phyloP scores from a whole-genome alignment of 129 eudicot species.

The Escallonia rubra region DNA sequence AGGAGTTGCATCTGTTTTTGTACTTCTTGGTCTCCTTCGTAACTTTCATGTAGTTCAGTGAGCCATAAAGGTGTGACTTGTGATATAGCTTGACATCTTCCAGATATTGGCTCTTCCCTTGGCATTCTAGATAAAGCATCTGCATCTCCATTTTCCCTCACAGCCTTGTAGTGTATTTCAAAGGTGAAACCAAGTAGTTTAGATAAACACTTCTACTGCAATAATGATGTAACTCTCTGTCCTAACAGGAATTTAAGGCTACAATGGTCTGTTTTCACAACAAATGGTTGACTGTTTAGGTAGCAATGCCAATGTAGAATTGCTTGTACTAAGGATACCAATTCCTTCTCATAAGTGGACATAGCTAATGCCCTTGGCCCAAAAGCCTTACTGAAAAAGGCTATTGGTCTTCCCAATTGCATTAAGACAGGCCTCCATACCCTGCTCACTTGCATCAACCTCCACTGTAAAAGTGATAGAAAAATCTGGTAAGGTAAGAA shows the following conservation, averaged over 20 bases:
- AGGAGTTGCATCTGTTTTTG: too few relatives aligned
- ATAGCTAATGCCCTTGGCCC: background rate
- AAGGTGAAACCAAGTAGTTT: conserved; percentile 5
- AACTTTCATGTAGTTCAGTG: too few relatives aligned
- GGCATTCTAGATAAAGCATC: conserved; percentile 7
- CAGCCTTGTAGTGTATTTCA: conserved; percentile 2
- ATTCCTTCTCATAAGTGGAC: background rate
- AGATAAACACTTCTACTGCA: conserved; percentile 8
- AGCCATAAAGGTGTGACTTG: too few relatives aligned
- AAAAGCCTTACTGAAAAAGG: conserved; percentile 2
- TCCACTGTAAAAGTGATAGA: background rate
- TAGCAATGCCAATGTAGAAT: conserved; percentile 11
- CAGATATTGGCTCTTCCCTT: too few relatives aligned
- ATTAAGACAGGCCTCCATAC: background rate
- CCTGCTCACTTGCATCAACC: background rate
- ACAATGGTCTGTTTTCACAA: background rate
- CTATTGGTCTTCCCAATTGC: background rate
- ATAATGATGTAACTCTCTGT: background rate
- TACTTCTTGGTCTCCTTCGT: too few relatives aligned
- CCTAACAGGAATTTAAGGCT: too few relatives aligned
- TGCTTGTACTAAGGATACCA: background rate
- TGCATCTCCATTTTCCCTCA: background rate
- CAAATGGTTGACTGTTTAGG: background rate
- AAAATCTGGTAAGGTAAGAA: background rate
- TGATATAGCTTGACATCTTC: too few relatives aligned